A percentile compares a stretch with the other conserved stretches of the same genome.
Evolutionary conservation across 371 early-diverging fungal species (phyloP).

Genomic region (Apophysomyces elegans): DNA sequence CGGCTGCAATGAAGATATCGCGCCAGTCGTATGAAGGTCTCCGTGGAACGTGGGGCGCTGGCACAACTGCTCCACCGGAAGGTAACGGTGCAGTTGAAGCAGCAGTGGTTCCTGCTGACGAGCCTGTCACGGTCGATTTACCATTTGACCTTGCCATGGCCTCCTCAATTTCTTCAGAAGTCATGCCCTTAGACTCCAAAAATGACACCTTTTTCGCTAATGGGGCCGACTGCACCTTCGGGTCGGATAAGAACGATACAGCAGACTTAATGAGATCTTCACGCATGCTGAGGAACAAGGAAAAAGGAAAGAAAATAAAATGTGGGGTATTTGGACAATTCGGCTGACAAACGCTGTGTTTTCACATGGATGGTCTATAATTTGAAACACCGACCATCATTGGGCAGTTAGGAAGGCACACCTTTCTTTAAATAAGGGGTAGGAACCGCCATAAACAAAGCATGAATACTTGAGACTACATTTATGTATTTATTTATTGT

Average conservation of each 20-base stretch:
- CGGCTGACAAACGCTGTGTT: slow-evolving; percentile 12
- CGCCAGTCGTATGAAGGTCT: slow-evolving; percentile 86
- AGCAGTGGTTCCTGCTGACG: slow-evolving; percentile 32
- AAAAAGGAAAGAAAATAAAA: neutral
- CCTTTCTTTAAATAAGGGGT: too few species aligned
- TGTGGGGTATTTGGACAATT: slow-evolving; percentile 4
- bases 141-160: slow-evolving; percentile 77
- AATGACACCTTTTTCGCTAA: slow-evolving; percentile 92
- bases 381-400: too few species aligned
- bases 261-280: slow-evolving; percentile 88
- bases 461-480: too few species aligned
- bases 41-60: slow-evolving; percentile 66
- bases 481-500: too few species aligned
- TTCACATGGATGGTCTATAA: slow-evolving; percentile 7
- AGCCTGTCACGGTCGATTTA: slow-evolving; percentile 22
- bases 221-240: slow-evolving; percentile 88
- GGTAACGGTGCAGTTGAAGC: slow-evolving; percentile 23
- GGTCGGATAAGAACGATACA: slow-evolving; percentile 90
- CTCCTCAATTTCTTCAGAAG: slow-evolving; percentile 89
- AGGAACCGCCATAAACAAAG: too few species aligned
- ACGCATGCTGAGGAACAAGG: slow-evolving; percentile 43
- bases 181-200: slow-evolving; percentile 94
- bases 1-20: slow-evolving; percentile 89
- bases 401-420: too few species aligned
- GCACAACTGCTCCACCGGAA: slow-evolving; percentile 32